A percentile compares a stretch with the other conserved stretches of the same genome.
phyloP scores from a whole-genome alignment of 1,284 basidiomycete species.

The Xerocomus nothofagi region DNA sequence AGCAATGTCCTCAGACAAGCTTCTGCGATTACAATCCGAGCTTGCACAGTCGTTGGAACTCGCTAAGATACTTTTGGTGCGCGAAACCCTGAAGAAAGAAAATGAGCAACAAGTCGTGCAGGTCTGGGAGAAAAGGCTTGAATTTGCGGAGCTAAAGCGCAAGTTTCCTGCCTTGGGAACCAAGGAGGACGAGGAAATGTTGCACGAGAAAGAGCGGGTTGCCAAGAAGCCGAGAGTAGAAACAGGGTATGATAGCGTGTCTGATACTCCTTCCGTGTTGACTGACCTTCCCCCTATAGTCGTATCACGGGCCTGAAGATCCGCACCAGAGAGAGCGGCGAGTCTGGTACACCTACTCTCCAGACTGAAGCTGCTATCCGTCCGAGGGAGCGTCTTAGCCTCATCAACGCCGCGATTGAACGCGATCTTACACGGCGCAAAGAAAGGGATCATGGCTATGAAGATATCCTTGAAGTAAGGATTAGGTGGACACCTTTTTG shows the following conservation, averaged over 20 bases:
- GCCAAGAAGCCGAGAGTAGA: constrained; percentile 55
- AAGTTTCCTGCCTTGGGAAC: constrained; percentile 67
- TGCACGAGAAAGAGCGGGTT: constrained; percentile 73
- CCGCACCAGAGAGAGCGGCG: constrained; percentile 43
- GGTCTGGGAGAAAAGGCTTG: constrained; percentile 80
- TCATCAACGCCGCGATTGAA: constrained; percentile 69
- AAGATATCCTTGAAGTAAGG: constrained; percentile 79
- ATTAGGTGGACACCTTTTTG: neutral
- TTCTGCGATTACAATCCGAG: constrained; percentile 79
- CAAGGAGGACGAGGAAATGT: constrained; percentile 81
- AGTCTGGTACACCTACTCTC: constrained; percentile 41
- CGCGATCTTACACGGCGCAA: constrained; percentile 64
- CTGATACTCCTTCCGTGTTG: neutral
- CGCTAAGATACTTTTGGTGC: constrained; percentile 63
- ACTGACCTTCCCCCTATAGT: constrained; percentile 29
- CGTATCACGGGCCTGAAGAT: constrained; percentile 54
- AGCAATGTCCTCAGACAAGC: constrained; percentile 84
- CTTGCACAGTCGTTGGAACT: constrained; percentile 73
- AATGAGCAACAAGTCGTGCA: constrained; percentile 55
- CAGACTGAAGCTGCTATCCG: constrained; percentile 51
- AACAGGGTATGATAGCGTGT: constrained; percentile 38
- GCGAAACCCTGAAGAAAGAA: constrained; percentile 78
- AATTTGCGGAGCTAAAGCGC: constrained; percentile 78
- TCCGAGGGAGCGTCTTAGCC: constrained; percentile 64
- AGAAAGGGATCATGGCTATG: constrained; percentile 81